phyloP scores from a whole-genome alignment of 805 yeast species.

The Kodamaea laetipori region DNA sequence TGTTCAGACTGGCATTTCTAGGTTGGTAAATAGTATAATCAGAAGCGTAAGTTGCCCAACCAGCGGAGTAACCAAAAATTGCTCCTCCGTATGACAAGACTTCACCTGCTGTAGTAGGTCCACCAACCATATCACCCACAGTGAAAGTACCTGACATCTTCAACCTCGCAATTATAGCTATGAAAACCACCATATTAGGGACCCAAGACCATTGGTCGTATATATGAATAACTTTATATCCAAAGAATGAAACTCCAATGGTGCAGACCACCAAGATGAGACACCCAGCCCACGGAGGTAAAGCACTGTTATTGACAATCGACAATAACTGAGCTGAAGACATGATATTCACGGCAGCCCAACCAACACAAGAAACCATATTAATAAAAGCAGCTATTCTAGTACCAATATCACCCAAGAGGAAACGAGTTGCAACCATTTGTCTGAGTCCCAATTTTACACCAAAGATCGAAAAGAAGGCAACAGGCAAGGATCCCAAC shows the following conservation, averaged over 20 bases:
- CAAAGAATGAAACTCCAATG: constrained; percentile 74
- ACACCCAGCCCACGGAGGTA: constrained; percentile 93
- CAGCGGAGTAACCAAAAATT: constrained; percentile 84
- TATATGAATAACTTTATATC: constrained; percentile 76
- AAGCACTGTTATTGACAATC: constrained; percentile 63
- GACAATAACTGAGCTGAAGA: constrained; percentile 82
- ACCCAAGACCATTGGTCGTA: constrained; percentile 90
- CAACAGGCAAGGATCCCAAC: constrained; percentile 77
- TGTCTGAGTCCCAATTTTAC: constrained; percentile 85
- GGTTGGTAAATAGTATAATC: constrained; percentile 91
- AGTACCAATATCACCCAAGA: constrained; percentile 73
- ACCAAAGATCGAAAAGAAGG: constrained; percentile 80
- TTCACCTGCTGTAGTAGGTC: constrained; percentile 69
- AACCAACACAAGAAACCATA: constrained; percentile 84
- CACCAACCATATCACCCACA: constrained; percentile 40
- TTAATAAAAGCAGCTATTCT: constrained; percentile 78
- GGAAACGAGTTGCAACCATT: constrained; percentile 74
- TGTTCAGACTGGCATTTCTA: constrained; percentile 55
- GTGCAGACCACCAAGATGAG: constrained; percentile 68
- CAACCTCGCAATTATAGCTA: constrained; percentile 78
- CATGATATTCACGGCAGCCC: constrained; percentile 93
- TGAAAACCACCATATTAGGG: constrained; percentile 71
- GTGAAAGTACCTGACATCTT: constrained; percentile 65
- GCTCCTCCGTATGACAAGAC: constrained; percentile 83
- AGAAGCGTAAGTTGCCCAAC: constrained; percentile 92